phyloP scores from a whole-genome alignment of 192 early-diverging fungal genomes.

The Radiomyces spectabilis region DNA sequence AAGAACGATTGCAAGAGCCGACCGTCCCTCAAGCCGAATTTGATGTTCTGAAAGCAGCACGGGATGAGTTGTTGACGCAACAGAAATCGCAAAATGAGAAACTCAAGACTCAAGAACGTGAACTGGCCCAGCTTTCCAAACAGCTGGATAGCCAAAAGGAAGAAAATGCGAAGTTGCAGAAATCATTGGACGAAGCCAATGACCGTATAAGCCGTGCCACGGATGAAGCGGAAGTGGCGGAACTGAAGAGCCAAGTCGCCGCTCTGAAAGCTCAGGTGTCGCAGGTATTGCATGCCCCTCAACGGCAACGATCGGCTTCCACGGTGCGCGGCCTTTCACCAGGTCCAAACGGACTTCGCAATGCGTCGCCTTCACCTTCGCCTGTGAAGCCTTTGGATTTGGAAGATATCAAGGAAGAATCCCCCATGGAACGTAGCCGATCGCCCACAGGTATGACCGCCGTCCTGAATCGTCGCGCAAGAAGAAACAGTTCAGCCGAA shows the following conservation, averaged over 20 bases:
- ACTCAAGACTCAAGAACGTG: constrained; percentile 54
- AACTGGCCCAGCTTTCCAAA: constrained; percentile 50
- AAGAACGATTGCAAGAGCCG: constrained; percentile 36
- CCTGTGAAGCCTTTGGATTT: constrained; percentile 2
- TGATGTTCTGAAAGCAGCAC: constrained; percentile 47
- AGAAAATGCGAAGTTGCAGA: constrained; percentile 54
- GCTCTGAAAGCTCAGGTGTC: constrained; percentile 64
- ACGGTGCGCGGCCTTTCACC: constrained; percentile 13
- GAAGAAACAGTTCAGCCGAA: constrained; percentile 44
- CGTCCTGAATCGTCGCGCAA: constrained; percentile 11
- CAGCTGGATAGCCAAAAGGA: constrained; percentile 53
- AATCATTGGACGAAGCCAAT: constrained; percentile 2
- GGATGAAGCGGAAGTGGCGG: constrained; percentile 50
- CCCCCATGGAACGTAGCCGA: not conserved
- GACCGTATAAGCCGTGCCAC: constrained; percentile 31
- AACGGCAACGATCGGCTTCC: not conserved
- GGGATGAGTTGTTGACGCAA: constrained; percentile 53
- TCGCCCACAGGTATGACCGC: constrained; percentile 14
- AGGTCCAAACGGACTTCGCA: not conserved
- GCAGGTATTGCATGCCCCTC: constrained; percentile 44
- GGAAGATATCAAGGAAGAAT: not conserved
- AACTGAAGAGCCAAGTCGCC: constrained; percentile 69
- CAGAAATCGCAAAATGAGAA: constrained; percentile 46
- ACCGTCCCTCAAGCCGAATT: constrained; percentile 57
- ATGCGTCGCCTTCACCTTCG: constrained; percentile 10